Conservation (phyloP, 805 yeast species). For the Scheffersomyces coipomensis region DNA sequence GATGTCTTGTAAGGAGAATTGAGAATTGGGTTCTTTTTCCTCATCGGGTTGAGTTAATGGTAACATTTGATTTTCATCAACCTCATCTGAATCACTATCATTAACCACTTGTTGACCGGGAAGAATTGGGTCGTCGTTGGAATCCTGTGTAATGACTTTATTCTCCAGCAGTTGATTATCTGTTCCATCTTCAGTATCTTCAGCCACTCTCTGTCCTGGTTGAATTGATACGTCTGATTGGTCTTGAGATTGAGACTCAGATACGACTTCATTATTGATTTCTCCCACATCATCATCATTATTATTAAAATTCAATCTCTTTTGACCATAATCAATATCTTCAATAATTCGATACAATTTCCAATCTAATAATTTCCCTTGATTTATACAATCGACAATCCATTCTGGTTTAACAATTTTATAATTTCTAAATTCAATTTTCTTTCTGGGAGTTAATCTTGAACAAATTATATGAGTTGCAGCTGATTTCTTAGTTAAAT, state of each 20-base stretch:
- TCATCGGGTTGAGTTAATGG: constrained; percentile 3
- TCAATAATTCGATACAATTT: constrained; percentile 54
- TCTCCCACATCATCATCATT: constrained; percentile 1
- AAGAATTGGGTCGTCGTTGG: too few relatives aligned
- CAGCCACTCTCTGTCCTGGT: background rate
- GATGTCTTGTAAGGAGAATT: constrained; percentile 9
- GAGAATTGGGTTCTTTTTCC: constrained; percentile 8
- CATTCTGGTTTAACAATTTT: constrained; percentile 82
- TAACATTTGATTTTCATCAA: constrained; percentile 2
- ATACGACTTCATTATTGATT: constrained; percentile 2
- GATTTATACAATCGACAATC: constrained; percentile 65
- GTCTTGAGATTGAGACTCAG: background rate
- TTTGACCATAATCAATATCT: constrained; percentile 56
- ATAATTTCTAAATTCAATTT: constrained; percentile 59
- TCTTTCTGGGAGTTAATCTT: constrained; percentile 73
- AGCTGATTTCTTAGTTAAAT: constrained; percentile 63
- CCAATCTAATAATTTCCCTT: constrained; percentile 61
- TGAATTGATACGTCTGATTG: background rate
- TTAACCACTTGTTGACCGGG: background rate
- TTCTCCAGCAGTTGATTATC: background rate
- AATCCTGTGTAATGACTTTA: background rate
- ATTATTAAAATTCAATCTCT: constrained; percentile 22
- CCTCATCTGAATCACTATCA: constrained; percentile 1
- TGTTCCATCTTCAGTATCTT: background rate
- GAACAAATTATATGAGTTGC: constrained; percentile 87